Evolutionary conservation across 352 stramenopile genomes (phyloP), one percentile per base, ranked within the genome.

Genomic region (Globisporangium rhizosaccharum): DNA sequence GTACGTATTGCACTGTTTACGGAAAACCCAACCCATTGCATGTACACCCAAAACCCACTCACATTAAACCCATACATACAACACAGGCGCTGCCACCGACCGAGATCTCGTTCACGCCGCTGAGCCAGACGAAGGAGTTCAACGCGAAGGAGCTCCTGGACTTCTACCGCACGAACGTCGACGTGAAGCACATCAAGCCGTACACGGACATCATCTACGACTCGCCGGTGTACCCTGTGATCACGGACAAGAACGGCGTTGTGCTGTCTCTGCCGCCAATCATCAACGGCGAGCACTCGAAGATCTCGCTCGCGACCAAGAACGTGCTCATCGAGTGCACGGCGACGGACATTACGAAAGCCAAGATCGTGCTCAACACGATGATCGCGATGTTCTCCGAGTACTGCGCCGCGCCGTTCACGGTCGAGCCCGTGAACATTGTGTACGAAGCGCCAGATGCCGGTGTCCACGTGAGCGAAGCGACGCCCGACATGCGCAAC

Each of bases 281-380:
- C 69, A 99, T 99, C 77, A 99, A 99, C 75, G 93, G 97, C 53
- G 82, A 96, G 56, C 93, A 99, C 70, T 98, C 88, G 50, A 94
- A 97, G 78, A 99, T 99, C 76, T 96, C 90, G 61, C 71, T 98
- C 25, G 56, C 93, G 46, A 99, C 97, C 17, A 98, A 96, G 67
- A 98, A 99, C 73, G 96, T 99, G 28, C 98, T 99, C 64, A 99
- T 99, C 59, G 98, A 99, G 74, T 99, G 97, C 79, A 99, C 98
- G 54, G 97, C 94, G 17, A 99, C 97, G 33, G 98, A 99, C 76
- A 85, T 99, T 56, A 99, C 97, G 57, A 99, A 99, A 85, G 97
- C 93, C 39, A 99, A 99, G 71, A 96, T 99, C 63, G 97, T 99
- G 46, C 84, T 99, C 33, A 98, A 99, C 81, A 99, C 97, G 45